Evolutionary conservation across 768 basidiomycete species (phyloP), one percentile per base, ranked within the genome.

Genomic region (Cytidiella melzeri): DNA sequence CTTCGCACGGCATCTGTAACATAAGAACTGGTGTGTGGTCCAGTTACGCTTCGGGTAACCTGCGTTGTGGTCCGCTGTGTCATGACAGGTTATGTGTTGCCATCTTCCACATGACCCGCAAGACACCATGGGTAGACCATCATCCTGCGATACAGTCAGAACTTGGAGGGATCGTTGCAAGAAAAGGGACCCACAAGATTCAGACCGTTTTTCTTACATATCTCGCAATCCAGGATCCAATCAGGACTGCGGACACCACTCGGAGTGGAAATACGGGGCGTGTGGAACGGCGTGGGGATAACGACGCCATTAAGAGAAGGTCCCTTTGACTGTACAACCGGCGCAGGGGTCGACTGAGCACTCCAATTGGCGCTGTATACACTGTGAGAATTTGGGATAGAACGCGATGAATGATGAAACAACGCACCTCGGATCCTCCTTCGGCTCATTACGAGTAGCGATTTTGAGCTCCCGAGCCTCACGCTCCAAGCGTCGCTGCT

Each of bases 31-130:
- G 47, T 87, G 88, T n/a, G 69, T 61, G 44, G 88, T 80, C 93
- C 93, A 96, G 57, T 93, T 81, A 18, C 92, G 80, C 55, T 72
- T 76, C 3, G 76, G 79, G 12, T 74, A 75, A 20, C 90, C 86
- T 39, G 77, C 75, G 19, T 72, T 67, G 25, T 69, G 65, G 64
- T 94, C 92, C 24, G 74, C 79, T 42, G 66, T 68, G 60, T 95
- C 88, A 59, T 94, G 90, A 59, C 93, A 96, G 19, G 70, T 62
- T 27, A 89, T 89, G 58, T 96, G 93, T 58, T 95, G 93, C 93
- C 92, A 96, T 64, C 81, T 81, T 12, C 74, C 76, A 64, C 93
- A 96, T 24, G 67, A 62, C 20, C 87, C 88, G 60, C 93, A 96
- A 30, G 80, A 90, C 61, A 92, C 79, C 68, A 95, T 75, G 3